Evolutionary conservation across 2,329 filamentous ascomycete species (phyloP).

Genomic region (Ceratocystis diversiconidia): DNA sequence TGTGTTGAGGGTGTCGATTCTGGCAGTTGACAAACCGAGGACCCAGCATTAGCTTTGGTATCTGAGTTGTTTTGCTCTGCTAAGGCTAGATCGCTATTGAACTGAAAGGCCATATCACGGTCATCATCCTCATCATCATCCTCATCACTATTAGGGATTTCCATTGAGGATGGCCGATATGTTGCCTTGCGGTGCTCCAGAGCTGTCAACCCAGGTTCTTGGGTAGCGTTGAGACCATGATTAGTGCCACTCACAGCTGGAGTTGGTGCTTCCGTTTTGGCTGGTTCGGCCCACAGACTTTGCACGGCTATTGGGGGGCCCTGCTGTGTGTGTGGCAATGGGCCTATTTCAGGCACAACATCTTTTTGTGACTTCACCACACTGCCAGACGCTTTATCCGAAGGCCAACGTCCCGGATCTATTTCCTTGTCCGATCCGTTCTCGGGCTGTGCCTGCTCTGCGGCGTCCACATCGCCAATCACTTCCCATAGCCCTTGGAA

Average conservation of each 20-base stretch:
- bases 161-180: conserved; percentile 8
- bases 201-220: neutral
- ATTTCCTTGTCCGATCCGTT: neutral
- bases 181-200: neutral
- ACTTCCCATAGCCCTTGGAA: conserved; percentile 44
- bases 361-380: neutral
- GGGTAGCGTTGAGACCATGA: neutral
- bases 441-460: neutral
- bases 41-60: neutral
- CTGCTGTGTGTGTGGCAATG: neutral
- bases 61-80: neutral
- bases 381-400: neutral
- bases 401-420: neutral
- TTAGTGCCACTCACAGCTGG: neutral
- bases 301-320: neutral
- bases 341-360: neutral
- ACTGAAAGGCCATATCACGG: neutral
- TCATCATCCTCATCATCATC: conserved; percentile 7
- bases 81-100: neutral
- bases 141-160: conserved; percentile 16
- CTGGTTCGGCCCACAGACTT: neutral
- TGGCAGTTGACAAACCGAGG: neutral
- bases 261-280: no score
- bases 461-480: conserved; percentile 29
- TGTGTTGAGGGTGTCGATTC: neutral